phyloP scores from a whole-genome alignment of 1,139 yeast species.

The Geotrichum restrictum region DNA sequence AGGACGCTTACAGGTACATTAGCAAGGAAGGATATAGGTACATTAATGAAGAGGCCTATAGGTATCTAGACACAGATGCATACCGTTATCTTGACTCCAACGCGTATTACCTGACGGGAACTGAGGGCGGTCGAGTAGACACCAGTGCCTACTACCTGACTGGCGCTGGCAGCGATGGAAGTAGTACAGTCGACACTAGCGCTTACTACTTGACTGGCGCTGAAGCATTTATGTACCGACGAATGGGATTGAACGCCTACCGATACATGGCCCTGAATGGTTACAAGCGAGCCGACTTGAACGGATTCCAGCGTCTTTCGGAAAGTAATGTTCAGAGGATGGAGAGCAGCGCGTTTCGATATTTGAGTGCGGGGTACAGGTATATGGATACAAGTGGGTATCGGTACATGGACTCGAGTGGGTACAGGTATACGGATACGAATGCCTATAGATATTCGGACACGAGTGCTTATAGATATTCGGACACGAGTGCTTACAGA shows the following conservation, averaged over 20 bases:
- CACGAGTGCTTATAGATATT: conserved; percentile 1
- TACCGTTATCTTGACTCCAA: conserved; percentile 3
- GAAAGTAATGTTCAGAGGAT: neutral
- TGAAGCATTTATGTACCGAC: neutral
- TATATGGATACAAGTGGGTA: neutral
- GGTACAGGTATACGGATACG: neutral
- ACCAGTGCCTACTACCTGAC: neutral
- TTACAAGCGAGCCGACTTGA: neutral
- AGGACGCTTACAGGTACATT: conserved; percentile 1
- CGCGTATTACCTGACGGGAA: neutral
- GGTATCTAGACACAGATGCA: conserved; percentile 5
- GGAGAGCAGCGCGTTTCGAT: neutral
- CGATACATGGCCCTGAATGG: neutral
- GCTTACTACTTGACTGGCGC: neutral
- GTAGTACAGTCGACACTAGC: too few relatives aligned
- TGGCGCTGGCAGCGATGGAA: too few relatives aligned
- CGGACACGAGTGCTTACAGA: conserved; percentile 7
- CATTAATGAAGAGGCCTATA: conserved; percentile 13
- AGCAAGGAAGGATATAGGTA: conserved; percentile 7
- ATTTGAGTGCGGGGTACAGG: neutral
- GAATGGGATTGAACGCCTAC: conserved; percentile 1
- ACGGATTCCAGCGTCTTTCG: neutral
- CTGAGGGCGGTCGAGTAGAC: neutral
- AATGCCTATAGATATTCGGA: neutral
- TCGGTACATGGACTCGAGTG: conserved; percentile 1